Base-by-base conservation (phyloP, 2,329 filamentous ascomycete species). In the Aureobasidium musti region DNA sequence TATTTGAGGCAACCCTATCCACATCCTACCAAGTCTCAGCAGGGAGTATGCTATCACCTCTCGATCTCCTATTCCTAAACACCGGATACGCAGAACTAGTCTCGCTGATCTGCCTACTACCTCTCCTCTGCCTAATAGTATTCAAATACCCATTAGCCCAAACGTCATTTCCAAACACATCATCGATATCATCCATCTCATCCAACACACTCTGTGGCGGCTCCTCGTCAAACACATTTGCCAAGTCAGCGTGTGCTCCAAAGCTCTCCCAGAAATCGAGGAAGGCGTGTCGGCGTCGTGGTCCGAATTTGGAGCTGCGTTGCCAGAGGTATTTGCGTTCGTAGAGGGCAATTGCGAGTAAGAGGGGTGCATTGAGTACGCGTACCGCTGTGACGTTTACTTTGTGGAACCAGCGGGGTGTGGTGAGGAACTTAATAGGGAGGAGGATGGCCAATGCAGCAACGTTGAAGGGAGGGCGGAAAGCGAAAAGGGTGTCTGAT, bases 381-480 rank as follows among this genome's bases (percentile, higher is more conserved):
- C 91, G 87, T 26, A 95, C 89, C 11, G 86, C 85, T 67, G 87
- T 86, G 67, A 96, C 91, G 74, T 96, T 92, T 73, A 94, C 90
- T 78, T 94, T 95, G 81, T 96, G 91, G 74, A 95, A 95, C 91
- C 91, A 94, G 52, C 91, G 87, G 0, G 90, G 87, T n/a, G 87
- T 87, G 41, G 92, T 82, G n/a, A 91, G 72, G 72, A 91, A 91
- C 72, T 92, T 92, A 68, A 95, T 83, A 0, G 91, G 91, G 1
- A 94, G 82, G 19, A 95, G 82, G 33, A 92, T 75, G 67, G 91
- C 79, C 33, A 95, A 82, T 26, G 91, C 91, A 23, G 93, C 77
- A 68, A 96, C 86, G 73, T 96, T 96, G 78, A 95, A 92, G 0
- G 91, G 91, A 0, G 91, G 91, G 50, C 89, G 87, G 73, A 93